phyloP scores from a whole-genome alignment of 2,329 filamentous ascomycete genomes.

The Chrysoporthe deuterocubensis region DNA sequence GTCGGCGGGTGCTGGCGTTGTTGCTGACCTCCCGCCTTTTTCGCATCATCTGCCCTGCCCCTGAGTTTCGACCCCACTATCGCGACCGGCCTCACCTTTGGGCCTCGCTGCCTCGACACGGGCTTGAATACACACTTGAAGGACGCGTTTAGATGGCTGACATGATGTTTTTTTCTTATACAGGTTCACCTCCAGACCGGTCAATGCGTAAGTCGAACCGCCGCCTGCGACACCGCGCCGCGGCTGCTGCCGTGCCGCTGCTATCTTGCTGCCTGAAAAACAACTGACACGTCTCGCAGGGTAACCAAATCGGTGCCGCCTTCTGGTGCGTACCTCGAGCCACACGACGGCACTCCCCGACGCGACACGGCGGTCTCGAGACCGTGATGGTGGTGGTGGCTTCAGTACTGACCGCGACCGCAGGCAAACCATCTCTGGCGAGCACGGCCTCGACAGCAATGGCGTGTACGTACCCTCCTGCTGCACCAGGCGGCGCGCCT shows the following conservation, averaged over 20 bases:
- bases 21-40: conserved; percentile 14
- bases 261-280: conserved; percentile 1
- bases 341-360: conserved; percentile 8
- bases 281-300: conserved; percentile 56
- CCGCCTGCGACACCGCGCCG: conserved; percentile 5
- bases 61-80: conserved; percentile 38
- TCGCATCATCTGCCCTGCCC: conserved; percentile 29
- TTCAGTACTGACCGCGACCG: conserved; percentile 43
- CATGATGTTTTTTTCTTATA: conserved; percentile 50
- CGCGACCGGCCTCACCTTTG: conserved; percentile 25
- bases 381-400: neutral
- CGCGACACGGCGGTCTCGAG: conserved; percentile 14
- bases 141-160: conserved; percentile 53
- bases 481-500: neutral
- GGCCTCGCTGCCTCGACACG: conserved; percentile 14
- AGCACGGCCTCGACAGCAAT: conserved; percentile 96
- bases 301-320: conserved; percentile 99
- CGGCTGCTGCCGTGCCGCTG: neutral
- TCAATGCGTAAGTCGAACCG: conserved; percentile 78
- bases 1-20: conserved; percentile 28
- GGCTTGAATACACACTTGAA: conserved; percentile 4
- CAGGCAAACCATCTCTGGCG: conserved; percentile 82
- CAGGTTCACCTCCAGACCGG: conserved; percentile 99
- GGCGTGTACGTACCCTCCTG: conserved; percentile 73
- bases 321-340: conserved; percentile 74